Evolutionary conservation across 2,329 filamentous ascomycete genomes (phyloP), one percentile per base, ranked within the genome.

Genomic region (Neofusicoccum sp.): DNA sequence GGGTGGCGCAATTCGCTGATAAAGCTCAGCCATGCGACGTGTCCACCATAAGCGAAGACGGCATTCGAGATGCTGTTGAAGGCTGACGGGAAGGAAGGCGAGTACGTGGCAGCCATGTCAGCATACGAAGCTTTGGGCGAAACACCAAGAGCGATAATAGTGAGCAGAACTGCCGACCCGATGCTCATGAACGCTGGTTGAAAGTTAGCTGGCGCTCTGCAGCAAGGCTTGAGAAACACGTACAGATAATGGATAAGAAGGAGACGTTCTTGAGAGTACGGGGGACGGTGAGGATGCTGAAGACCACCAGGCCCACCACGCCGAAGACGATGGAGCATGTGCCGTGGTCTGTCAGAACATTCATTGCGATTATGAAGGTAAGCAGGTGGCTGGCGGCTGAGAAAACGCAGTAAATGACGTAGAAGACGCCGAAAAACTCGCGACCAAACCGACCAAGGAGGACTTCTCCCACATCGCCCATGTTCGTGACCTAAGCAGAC

Each of bases 341-440:
- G 0, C 81, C 84, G 66, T 89, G 82, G 3, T 84, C 74, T 4
- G 87, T 87, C 58, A 91, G 79, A 56, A 82, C 86, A 68, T 87
- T 87, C 75, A 91, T 84, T 67, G 88, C 88, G 69, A 91, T 88
- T 36, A 83, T 84, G 67, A 90, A 90, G 0, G 88, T 90, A 65
- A 91, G 78, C 58, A 89, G 80, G 75, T 92, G 90, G n/a, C 87
- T 89, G 37, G 84, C 87, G 75, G 89, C 87, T 68, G 90, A 83
- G 76, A 92, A 90, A 36, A 74, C 68, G 48, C 75, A 64, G 66
- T 73, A 74, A 29, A 76, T 68, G 45, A 70, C 71, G 64, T 74
- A 74, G 61, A 92, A 71, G 74, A 89, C 87, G 67, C 88, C 85
- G 0, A 87, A 87, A 50, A 85, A 78, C 61, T 77, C 74, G 41